Evolutionary conservation across 2,329 filamentous ascomycete genomes (phyloP).

Genomic region (Fusarium sp.): DNA sequence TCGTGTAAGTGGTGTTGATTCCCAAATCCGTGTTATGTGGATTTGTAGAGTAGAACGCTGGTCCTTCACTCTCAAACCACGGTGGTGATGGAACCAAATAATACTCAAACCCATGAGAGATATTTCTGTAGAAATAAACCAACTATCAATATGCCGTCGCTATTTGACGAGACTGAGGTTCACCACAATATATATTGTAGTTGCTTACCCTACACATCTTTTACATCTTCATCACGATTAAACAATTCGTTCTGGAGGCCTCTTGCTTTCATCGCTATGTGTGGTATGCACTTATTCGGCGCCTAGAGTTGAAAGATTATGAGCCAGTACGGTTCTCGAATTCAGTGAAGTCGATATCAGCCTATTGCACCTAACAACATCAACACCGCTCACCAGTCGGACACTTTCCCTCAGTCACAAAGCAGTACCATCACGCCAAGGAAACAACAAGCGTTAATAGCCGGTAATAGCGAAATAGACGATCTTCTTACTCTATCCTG

Average conservation of each 20-base stretch:
- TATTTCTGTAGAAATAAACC: background rate
- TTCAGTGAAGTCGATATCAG: background rate
- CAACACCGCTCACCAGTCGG: background rate
- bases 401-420: background rate
- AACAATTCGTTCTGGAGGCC: background rate
- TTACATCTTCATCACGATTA: background rate
- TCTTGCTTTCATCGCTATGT: background rate
- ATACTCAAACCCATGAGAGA: too few species aligned
- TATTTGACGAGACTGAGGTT: background rate
- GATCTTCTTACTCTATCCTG: background rate
- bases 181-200: too few species aligned
- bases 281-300: background rate
- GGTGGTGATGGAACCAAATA: background rate
- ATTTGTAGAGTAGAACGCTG: background rate
- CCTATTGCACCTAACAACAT: background rate
- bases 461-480: background rate
- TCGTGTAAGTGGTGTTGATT: background rate
- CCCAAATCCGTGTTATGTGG: background rate
- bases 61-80: background rate
- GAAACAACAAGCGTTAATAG: background rate
- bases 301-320: background rate
- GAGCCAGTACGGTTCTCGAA: background rate
- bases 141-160: background rate
- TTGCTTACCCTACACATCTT: background rate
- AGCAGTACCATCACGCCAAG: conserved; percentile 5